Evolutionary conservation across 2,329 filamentous ascomycete species (phyloP), one percentile per base, ranked within the genome.

Genomic region (Albifimbria verrucaria): DNA sequence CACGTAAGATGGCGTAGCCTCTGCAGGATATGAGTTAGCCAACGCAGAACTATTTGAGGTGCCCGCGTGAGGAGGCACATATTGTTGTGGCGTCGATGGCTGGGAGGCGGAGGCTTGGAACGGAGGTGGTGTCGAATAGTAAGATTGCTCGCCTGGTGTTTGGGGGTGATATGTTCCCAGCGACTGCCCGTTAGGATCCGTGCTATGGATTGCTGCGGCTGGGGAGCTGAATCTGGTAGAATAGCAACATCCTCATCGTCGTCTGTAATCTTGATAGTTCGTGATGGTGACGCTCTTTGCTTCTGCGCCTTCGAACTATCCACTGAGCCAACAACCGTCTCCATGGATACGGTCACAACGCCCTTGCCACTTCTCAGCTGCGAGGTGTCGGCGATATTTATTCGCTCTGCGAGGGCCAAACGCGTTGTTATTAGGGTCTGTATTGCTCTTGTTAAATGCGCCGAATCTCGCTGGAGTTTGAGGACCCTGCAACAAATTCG

Each of bases 361-460:
- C 90, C 91, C 66, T 96, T 97, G 66, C 96, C 91, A 41, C 92
- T 85, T 48, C 91, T 82, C 23, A 97, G 83, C 46, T 87, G 84
- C 58, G 94, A 88, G 0, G 94, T 99, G 60, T 97, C 92, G 42
- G 96, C 81, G 56, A 97, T 90, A 55, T 86, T 87, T 7, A 86
- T 80, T 1, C 66, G n/a, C 68, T 48, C 65, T 64, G 28, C 67
- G 62, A 5, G 66, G 55, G 25, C 65, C 65, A 56, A 70, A 72
- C 17, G 61, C 58, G 28, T 56, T 62, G 36, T 55, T 53, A 48
- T 51, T 59, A 7, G 62, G 62, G 5, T 72, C 68, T 10, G 57
- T 45, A 42, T 52, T 62, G 51, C 55, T 60, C 49, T 60, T 60
- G 41, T 61, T 60, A 39, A 67, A 68, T 25, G 62, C 66, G 51